Evolutionary conservation across 1,284 basidiomycete species (phyloP), one percentile per base, ranked within the genome.

Genomic region (Moesziomyces globuligerus): DNA sequence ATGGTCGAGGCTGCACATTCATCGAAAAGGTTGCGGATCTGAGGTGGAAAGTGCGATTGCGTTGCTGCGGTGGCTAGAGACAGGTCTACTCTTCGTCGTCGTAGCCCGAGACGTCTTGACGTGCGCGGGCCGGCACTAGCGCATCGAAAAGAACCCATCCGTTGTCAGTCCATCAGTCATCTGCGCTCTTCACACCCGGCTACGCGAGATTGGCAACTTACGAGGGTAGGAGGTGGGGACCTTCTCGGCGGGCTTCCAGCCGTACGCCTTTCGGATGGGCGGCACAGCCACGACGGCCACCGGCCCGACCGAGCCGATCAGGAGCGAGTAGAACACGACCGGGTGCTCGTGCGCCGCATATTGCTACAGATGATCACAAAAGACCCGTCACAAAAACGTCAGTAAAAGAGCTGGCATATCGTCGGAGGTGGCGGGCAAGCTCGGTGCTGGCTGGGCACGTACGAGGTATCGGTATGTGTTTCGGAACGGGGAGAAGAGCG

Each of bases 321-420:
- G 83, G 81, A 90, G 86, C 7, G 93, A 91, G 85, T 89, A 96
- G 86, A 95, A 94, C 83, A 96, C 88, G 79, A 92, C 91, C 34
- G 94, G 93, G 76, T 89, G 89, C 85, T 96, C 93, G 85, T 97
- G 94, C 34, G 93, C 92, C 78, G 90, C 88, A 64, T 90, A 89
- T 87, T 89, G 88, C 88, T 89, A 49, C 37, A 17, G 38, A 37
- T 18, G 28, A 28, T 10, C 18, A 18, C 8, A 15, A 13, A 18
- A 17, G 15, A 20, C 11, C 37, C 15, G 13, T n/a, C 25, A n/a
- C 36, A 7, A 3, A 20, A 44, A 21, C 39, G 48, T 48, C 24
- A 49, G 48, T 28, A 44, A 34, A 17, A 24, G 13, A 23, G 32
- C 17, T 32, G 25, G n/a, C n/a, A 6, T 24, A n/a, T n/a, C n/a